These are phyloP conservation scores for Eragrostis tef DNA, from an alignment of 202 grass and related monocot genomes.

Conservation along the genomic window DNA sequence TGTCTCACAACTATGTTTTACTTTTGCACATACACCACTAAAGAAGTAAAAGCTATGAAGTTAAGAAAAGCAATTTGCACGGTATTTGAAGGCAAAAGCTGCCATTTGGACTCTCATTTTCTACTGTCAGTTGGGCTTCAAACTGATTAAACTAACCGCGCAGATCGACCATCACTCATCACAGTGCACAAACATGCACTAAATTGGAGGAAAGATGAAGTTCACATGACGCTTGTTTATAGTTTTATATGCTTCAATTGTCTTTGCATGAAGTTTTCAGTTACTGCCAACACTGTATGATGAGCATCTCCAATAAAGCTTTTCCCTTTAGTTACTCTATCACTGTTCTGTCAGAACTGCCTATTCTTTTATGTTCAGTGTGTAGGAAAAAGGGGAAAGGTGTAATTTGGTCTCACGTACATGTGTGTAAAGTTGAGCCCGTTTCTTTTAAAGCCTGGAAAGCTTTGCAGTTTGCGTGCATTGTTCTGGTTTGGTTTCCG, in stretches of 20 bases:
- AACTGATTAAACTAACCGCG: neutral
- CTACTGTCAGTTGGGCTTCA: neutral
- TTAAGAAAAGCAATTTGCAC: constrained; percentile 25
- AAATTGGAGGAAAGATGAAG: constrained; percentile 17
- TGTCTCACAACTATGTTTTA: constrained; percentile 5
- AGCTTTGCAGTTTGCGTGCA: constrained; percentile 49
- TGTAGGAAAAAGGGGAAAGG: constrained; percentile 30
- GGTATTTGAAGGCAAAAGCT: constrained; percentile 26
- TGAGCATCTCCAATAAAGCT: constrained; percentile 25
- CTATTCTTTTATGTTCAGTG: constrained; percentile 37
- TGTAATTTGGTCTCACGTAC: constrained; percentile 57
- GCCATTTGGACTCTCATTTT: neutral
- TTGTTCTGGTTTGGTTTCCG: constrained; percentile 19
- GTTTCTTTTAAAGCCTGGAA: constrained; percentile 70
- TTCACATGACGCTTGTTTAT: neutral
- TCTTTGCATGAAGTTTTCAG: constrained; percentile 39
- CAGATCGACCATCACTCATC: neutral
- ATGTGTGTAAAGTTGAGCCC: constrained; percentile 55
- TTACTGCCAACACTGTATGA: constrained; percentile 20
- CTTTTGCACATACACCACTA: constrained; percentile 29
- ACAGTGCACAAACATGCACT: neutral
- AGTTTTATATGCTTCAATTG: constrained; percentile 19
- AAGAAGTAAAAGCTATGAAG: constrained; percentile 27
- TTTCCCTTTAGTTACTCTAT: neutral
- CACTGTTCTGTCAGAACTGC: constrained; percentile 32